Evolutionary conservation across 2,329 filamentous ascomycete species (phyloP), one percentile per base, ranked within the genome.

Genomic region (Paraphoma chrysanthemicola): DNA sequence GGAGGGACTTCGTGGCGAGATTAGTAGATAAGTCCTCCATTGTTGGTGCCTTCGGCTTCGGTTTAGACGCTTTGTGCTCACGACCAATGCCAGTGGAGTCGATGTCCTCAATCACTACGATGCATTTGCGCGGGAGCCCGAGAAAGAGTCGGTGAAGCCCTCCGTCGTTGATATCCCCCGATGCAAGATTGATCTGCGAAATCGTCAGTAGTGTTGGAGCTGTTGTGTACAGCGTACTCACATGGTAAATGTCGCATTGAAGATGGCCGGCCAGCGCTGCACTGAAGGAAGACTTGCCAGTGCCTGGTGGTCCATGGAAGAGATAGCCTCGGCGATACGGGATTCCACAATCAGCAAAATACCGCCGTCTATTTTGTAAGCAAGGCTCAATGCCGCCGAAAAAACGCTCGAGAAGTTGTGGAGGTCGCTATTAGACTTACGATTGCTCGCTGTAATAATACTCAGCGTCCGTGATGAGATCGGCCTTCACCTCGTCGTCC

Each of bases 91-190:
- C 72, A 5, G 72, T 70, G 12, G 71, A 71, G 51, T 81, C 73
- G 38, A 72, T 77, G 51, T 80, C 77, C 56, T 80, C 75, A n/a
- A 80, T 59, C 2, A 80, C 67, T 11, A 80, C 69, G 18, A 80
- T 59, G 53, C 71, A 80, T 46, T 71, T 70, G 5, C 63, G 60
- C 11, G 72, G 75, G n/a, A 80, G 68, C 11, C 64, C 55, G 2
- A 64, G 52, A 42, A 79, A 75, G 4, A 76, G 56, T 0, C 51
- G 55, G 16, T 73, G 70, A 0, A 80, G 63, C 6, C 48, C 64
- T n/a, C 57, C 51, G 44, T 79, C 69, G 17, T 62, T 71, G 18
- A 71, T 64, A 18, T 59, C 55, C 7, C 70, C 64, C 2, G 57
- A 60, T 12, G 73, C 66, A 9, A 80, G 67, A 42, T 72, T 76